These are phyloP conservation scores for Saccharomycopsis fibuligera DNA, from an alignment of 805 yeast species.

Conservation along the genomic window DNA sequence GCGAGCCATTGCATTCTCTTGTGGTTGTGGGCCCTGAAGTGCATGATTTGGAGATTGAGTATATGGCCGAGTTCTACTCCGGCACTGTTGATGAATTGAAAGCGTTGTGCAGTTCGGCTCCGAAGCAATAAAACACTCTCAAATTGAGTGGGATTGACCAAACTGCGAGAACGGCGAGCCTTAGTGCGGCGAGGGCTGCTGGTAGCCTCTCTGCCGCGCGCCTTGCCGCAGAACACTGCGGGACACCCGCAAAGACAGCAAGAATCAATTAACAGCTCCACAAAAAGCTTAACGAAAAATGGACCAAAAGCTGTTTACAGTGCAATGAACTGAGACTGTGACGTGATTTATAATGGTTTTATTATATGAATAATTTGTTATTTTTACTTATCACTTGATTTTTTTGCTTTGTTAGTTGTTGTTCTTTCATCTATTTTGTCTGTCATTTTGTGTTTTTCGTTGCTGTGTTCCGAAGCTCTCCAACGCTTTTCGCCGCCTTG, in stretches of 20 bases:
- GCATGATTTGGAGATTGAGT: constrained; percentile 88
- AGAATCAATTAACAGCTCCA: too few species aligned
- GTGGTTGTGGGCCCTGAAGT: constrained; percentile 88
- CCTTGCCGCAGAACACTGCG: neutral
- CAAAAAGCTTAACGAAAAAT: too few species aligned
- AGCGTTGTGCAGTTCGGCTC: constrained; percentile 8
- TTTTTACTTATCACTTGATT: neutral
- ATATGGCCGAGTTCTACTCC: constrained; percentile 68
- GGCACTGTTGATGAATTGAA: constrained; percentile 41
- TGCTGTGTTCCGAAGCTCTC: neutral
- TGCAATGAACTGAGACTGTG: too few species aligned
- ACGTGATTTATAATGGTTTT: too few species aligned
- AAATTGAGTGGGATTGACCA: too few species aligned
- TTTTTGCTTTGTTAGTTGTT: neutral
- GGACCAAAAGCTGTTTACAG: too few species aligned
- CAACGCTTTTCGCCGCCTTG: too few species aligned
- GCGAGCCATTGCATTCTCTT: constrained; percentile 90
- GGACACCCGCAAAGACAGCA: neutral
- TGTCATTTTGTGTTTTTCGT: neutral
- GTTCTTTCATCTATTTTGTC: neutral
- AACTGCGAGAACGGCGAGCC: too few species aligned
- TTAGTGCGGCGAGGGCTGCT: neutral
- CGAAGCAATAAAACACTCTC: too few species aligned
- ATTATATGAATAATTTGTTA: too few species aligned
- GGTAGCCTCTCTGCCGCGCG: neutral